Conservation (phyloP, 1,139 yeast genomes). For the Saccharomyces hybrid region DNA sequence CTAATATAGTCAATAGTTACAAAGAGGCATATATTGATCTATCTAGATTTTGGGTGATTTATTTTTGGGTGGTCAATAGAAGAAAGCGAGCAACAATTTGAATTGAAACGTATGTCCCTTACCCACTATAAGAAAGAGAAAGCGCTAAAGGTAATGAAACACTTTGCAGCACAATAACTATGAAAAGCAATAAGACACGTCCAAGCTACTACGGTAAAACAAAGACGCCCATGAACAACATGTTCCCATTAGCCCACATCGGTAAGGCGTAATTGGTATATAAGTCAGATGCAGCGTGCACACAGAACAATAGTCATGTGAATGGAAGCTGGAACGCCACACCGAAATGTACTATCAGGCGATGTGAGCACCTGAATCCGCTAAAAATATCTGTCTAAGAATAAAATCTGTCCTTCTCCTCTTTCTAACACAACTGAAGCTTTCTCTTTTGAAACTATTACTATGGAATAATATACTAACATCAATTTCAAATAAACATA, state of each 20-base stretch:
- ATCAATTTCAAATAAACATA: not conserved
- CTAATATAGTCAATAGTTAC: not conserved
- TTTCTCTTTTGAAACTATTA: not conserved
- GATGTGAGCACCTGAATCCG: too few relatives aligned
- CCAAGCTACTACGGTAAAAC: not conserved
- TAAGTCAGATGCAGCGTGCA: too few relatives aligned
- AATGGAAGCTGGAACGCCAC: too few relatives aligned
- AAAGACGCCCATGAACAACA: not conserved
- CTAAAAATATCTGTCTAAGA: too few relatives aligned
- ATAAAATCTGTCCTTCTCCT: not conserved
- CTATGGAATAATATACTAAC: not conserved
- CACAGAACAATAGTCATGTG: too few relatives aligned
- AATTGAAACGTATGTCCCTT: not conserved
- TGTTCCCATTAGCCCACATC: too few relatives aligned
- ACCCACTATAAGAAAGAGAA: not conserved
- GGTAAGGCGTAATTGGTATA: too few relatives aligned
- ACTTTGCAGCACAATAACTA: not conserved
- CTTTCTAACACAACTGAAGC: not conserved
- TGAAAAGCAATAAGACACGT: not conserved
- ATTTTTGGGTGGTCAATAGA: constrained; percentile 3
- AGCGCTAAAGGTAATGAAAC: not conserved
- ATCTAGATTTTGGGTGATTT: not conserved
- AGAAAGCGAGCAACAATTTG: constrained; percentile 1
- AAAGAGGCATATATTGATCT: not conserved
- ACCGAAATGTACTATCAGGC: too few relatives aligned